Percentiles rank a stretch among this genome's conserved stretches.
Conservation (phyloP, 257 asterid species). For the Linderniella brevidens region DNA sequence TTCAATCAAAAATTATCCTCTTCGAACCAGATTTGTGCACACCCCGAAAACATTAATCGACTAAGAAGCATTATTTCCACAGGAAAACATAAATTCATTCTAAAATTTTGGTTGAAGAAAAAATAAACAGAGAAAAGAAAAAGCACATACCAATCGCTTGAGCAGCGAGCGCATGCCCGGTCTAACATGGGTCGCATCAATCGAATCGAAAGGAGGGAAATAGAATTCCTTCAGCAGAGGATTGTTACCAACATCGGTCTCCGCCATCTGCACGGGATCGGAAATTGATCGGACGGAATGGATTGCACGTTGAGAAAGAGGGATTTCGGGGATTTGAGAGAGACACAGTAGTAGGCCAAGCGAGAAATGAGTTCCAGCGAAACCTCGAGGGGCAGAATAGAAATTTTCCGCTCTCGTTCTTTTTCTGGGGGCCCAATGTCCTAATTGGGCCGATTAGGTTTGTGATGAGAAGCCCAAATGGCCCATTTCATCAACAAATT, state of each 20-base stretch:
- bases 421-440: too few species aligned
- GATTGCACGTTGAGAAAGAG: conserved; percentile 1
- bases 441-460: too few species aligned
- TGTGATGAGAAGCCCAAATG: too few species aligned
- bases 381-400: too few species aligned
- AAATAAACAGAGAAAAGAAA: background rate
- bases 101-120: conserved; percentile 1
- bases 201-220: conserved; percentile 78
- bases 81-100: background rate
- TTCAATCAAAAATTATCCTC: too few species aligned
- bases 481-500: too few species aligned
- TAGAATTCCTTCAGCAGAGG: conserved; percentile 64
- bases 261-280: conserved; percentile 11
- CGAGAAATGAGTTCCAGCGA: too few species aligned
- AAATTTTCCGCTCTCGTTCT: too few species aligned
- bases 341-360: too few species aligned
- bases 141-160: conserved; percentile 37
- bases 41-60: too few species aligned
- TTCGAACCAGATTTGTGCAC: background rate
- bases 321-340: too few species aligned
- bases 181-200: conserved; percentile 70
- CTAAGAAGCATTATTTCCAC: too few species aligned
- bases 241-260: conserved; percentile 22
- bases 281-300: conserved; percentile 28
- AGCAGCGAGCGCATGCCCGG: conserved; percentile 81